Conservation (phyloP, 257 asterid species). For the Penstemon barbatus region DNA sequence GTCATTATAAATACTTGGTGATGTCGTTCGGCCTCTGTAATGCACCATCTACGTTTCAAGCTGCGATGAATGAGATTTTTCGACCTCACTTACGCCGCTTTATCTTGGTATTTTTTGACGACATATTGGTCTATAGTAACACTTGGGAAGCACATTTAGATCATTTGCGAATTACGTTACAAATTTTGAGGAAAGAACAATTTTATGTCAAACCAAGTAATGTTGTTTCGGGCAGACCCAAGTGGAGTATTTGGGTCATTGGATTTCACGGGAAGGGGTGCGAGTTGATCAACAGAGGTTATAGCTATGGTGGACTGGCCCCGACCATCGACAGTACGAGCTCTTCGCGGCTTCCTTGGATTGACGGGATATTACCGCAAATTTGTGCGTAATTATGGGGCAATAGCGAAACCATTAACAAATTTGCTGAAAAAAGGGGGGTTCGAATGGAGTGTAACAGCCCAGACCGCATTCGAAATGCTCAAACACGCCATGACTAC, state of each 20-base stretch:
- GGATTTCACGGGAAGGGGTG: background rate
- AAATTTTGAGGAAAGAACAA: background rate
- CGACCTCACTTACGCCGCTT: too few relatives aligned
- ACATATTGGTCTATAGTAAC: background rate
- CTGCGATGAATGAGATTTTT: background rate
- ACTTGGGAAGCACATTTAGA: background rate
- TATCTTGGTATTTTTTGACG: background rate
- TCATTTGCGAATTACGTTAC: background rate
- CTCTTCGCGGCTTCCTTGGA: too few relatives aligned
- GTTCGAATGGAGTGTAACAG: background rate
- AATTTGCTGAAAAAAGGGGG: background rate
- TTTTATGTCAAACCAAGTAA: background rate
- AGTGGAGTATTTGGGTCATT: conserved; percentile 7
- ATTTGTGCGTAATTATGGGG: background rate
- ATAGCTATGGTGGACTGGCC: background rate
- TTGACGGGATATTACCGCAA: background rate
- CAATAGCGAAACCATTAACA: background rate
- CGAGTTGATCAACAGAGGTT: background rate
- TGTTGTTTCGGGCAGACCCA: background rate
- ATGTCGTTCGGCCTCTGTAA: background rate
- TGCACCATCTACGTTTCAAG: background rate
- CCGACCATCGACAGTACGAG: background rate
- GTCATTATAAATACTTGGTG: background rate
- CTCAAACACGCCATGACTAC: background rate
- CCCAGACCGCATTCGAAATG: background rate